Conservation (phyloP, 2,329 filamentous ascomycete genomes). For the Xylogone sp. region DNA sequence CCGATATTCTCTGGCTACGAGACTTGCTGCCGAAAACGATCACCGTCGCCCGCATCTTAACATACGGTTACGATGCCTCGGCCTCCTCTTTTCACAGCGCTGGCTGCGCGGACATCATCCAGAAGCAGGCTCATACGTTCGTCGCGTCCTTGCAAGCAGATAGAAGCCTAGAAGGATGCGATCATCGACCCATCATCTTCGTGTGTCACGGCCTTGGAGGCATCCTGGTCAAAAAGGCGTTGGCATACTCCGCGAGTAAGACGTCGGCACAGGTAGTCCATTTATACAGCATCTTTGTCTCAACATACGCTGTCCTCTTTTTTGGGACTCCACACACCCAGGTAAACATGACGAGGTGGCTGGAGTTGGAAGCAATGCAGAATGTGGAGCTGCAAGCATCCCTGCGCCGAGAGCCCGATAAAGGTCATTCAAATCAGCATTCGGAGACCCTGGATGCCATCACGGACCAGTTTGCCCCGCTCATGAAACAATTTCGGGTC, state of each 20-base stretch:
- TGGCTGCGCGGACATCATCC: constrained; percentile 14
- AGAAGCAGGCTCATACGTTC: constrained; percentile 25
- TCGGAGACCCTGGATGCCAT: constrained; percentile 15
- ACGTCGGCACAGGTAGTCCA: not conserved
- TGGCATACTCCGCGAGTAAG: constrained; percentile 11
- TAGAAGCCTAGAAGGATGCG: constrained; percentile 21
- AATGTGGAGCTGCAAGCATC: not conserved
- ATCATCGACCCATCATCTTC: constrained; percentile 14
- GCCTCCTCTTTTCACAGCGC: constrained; percentile 14
- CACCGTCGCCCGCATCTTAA: constrained; percentile 20
- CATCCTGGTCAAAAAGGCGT: constrained; percentile 9
- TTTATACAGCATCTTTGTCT: not conserved
- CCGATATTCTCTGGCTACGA: constrained; percentile 27
- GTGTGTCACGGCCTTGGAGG: constrained; percentile 11
- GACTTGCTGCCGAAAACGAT: constrained; percentile 26
- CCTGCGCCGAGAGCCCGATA: constrained; percentile 28
- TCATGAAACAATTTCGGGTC: constrained; percentile 8
- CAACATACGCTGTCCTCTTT: not conserved
- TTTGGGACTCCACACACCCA: not conserved
- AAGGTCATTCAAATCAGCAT: no score
- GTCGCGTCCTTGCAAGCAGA: constrained; percentile 29
- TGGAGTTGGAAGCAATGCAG: not conserved
- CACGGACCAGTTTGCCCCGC: constrained; percentile 19
- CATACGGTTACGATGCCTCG: constrained; percentile 22
- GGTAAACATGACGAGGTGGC: not conserved